Evolutionary conservation across 2,329 filamentous ascomycete species (phyloP).

Genomic region (Lecanoromycetidae sp.): DNA sequence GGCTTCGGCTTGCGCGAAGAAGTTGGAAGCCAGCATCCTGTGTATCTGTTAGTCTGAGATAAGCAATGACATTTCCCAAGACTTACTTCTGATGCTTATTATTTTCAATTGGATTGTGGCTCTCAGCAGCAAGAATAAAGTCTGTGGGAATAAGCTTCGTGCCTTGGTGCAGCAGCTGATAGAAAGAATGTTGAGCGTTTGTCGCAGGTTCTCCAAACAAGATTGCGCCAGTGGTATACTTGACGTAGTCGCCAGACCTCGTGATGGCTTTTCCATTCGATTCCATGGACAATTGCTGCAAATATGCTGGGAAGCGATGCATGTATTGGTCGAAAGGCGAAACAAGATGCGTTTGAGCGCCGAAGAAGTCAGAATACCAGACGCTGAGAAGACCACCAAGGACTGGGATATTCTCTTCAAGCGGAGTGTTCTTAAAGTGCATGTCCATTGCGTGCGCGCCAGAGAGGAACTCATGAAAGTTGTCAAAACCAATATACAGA

Average conservation of each 20-base stretch:
- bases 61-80: not conserved
- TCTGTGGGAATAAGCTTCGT: slow-evolving; percentile 98
- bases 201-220: slow-evolving; percentile 97
- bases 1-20: slow-evolving; percentile 39
- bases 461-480: slow-evolving; percentile 91
- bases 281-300: slow-evolving; percentile 99
- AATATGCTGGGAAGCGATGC: slow-evolving; percentile 96
- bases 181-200: slow-evolving; percentile 99
- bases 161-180: slow-evolving; percentile 97
- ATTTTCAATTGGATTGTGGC: slow-evolving; percentile 85
- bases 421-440: slow-evolving; percentile 83
- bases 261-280: slow-evolving; percentile 98
- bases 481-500: slow-evolving; percentile 91
- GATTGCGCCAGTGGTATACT: slow-evolving; percentile 94
- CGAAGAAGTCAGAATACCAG: slow-evolving; percentile 99
- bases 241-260: slow-evolving; percentile 73
- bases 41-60: slow-evolving; percentile 12
- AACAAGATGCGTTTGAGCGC: slow-evolving; percentile 92
- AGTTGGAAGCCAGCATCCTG: slow-evolving; percentile 40
- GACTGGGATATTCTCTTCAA: slow-evolving; percentile 89
- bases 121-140: slow-evolving; percentile 92
- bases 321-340: slow-evolving; percentile 98
- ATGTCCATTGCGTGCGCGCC: slow-evolving; percentile 97
- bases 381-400: slow-evolving; percentile 88
- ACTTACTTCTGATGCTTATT: slow-evolving; percentile 78